A percentile compares a stretch with the other conserved stretches of the same genome.
Conservation (phyloP, 1,284 basidiomycete genomes). For the Marasmius tenuissimus region DNA sequence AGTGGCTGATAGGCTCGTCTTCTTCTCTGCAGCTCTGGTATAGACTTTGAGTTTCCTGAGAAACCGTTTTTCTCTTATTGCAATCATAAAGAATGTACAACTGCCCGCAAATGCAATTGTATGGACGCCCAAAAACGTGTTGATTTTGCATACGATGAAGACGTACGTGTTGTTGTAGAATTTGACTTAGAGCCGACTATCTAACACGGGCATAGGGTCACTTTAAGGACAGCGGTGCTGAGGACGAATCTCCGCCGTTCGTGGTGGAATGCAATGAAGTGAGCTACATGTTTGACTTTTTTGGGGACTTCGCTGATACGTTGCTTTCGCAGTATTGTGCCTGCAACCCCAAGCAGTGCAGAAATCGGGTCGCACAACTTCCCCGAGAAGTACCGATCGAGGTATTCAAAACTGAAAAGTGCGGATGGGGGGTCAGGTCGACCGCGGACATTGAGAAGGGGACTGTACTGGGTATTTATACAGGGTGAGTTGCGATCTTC, state of each 20-base stretch:
- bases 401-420: constrained; percentile 53
- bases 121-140: neutral
- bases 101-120: neutral
- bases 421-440: constrained; percentile 57
- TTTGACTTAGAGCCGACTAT: neutral
- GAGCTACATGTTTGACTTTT: neutral
- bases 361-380: constrained; percentile 53
- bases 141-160: neutral
- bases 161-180: neutral
- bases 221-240: too few relatives aligned
- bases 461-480: constrained; percentile 56
- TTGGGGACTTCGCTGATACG: too few relatives aligned
- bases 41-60: neutral
- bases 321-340: neutral
- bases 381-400: constrained; percentile 50
- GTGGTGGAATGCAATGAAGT: constrained; percentile 1
- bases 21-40: neutral
- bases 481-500: constrained; percentile 44
- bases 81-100: neutral
- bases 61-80: neutral
- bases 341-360: constrained; percentile 27
- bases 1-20: neutral
- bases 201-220: neutral
- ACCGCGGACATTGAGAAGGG: neutral
- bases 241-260: neutral